phyloP scores from a whole-genome alignment of 2,329 filamentous ascomycete species.

The Xylaria polymorpha region DNA sequence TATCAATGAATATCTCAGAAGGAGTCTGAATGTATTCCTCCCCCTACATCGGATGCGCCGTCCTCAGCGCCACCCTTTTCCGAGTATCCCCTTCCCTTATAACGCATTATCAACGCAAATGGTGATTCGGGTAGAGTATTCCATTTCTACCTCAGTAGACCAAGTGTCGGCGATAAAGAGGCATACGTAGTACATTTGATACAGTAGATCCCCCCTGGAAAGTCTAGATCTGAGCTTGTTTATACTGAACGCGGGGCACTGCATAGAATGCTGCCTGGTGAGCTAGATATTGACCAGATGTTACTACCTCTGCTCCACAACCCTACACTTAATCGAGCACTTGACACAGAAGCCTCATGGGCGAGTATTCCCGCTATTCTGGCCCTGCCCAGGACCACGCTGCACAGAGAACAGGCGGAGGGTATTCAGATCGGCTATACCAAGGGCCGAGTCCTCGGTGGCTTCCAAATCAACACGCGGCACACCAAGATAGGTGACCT shows the following conservation, averaged over 20 bases:
- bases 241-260: not conserved
- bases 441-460: conserved; percentile 64
- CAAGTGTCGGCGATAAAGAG: not conserved
- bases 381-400: conserved; percentile 33
- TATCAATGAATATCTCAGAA: not conserved
- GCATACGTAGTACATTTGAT: not conserved
- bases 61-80: not conserved
- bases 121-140: not conserved
- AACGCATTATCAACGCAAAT: not conserved
- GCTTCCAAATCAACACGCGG: conserved; percentile 60
- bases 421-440: conserved; percentile 59
- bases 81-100: not conserved
- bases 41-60: not conserved
- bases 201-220: not conserved
- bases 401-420: conserved; percentile 60
- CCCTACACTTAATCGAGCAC: not conserved
- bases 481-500: conserved; percentile 48
- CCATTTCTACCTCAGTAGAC: not conserved
- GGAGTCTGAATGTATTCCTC: not conserved
- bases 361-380: conserved; percentile 11
- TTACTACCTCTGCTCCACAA: not conserved
- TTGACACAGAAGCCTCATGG: not conserved
- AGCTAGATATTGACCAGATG: not conserved
- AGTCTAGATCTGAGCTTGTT: not conserved
- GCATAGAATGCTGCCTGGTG: not conserved